phyloP scores from a whole-genome alignment of 208 protist genomes.

The Trypanosomatidae sp. region DNA sequence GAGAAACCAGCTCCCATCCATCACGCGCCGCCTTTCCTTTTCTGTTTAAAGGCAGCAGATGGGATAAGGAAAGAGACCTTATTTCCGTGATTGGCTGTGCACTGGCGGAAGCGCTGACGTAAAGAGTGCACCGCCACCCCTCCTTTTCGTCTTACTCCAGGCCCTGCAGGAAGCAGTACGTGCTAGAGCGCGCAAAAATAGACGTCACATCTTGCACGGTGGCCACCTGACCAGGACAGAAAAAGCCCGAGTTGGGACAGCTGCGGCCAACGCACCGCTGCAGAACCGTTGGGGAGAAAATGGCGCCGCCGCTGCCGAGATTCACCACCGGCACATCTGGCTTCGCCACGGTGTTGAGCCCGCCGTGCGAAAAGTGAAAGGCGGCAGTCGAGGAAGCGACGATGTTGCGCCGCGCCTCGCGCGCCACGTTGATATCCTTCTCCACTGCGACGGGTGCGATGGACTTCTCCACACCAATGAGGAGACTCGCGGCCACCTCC shows the following conservation, averaged over 20 bases:
- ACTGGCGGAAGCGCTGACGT: not conserved
- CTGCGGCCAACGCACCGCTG: constrained; percentile 72
- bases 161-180: constrained; percentile 79
- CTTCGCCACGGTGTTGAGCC: constrained; percentile 68
- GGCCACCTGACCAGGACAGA: constrained; percentile 76
- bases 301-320: constrained; percentile 47
- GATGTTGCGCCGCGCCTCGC: constrained; percentile 71
- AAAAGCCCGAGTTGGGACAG: constrained; percentile 69
- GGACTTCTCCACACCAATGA: constrained; percentile 59
- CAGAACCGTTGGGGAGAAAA: constrained; percentile 69
- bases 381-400: constrained; percentile 64
- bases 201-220: constrained; percentile 45
- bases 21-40: too few species aligned
- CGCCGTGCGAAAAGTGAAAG: constrained; percentile 82
- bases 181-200: constrained; percentile 74
- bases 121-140: too few species aligned
- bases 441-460: constrained; percentile 45
- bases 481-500: constrained; percentile 59
- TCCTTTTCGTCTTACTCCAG: constrained; percentile 34
- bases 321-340: constrained; percentile 61
- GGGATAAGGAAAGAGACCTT: too few species aligned
- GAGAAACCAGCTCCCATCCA: too few species aligned
- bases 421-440: constrained; percentile 77
- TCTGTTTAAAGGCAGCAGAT: too few species aligned
- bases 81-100: not conserved